Base-by-base conservation (phyloP, 2,329 filamentous ascomycete species). In the Apiospora marii region DNA sequence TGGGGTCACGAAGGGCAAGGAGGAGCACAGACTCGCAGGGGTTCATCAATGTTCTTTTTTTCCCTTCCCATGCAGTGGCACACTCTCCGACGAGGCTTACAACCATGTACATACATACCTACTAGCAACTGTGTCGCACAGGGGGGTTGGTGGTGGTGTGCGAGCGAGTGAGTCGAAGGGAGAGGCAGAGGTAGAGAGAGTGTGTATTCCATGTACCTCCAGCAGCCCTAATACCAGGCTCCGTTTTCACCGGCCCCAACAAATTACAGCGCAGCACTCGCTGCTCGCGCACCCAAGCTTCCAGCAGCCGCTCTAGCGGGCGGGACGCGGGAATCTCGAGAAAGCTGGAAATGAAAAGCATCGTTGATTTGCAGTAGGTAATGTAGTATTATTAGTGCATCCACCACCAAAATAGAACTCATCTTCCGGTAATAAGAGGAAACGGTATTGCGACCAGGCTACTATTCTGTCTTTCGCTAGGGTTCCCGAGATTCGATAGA, bases 331-430 rank as follows among this genome's bases (percentile, higher is more conserved):
- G 30, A 37, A 61, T 37, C 53, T 61, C 27, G 53, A 58, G 27
- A n/a, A 64, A 30, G 27, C 58, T 64, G 58, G 58, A 64, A 64
- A 64, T 64, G 58, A 64, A 64, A 64, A 41, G 58, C 34, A 41
- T 41, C n/a, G 49, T 41, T 64, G 58, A 58, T 58, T 27, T 58
- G 51, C 27, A 30, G 51, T 61, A 34, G 53, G 27, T 16, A 61
- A 22, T n/a, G 53, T 64, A 22, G 58, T 41, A 41, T 64, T 64
- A 41, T 64, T 64, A 64, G 58, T 64, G 58, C 44, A 48, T 34
- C 58, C 58, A 41, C 58, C 58, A 64, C 58, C 58, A 64, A 64
- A 64, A 64, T 64, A 64, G 58, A 64, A 41, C 58, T 64, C 58
- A 64, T 64, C 34, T 64, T 41, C 58, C 34, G 58, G 34, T 64